Conservation (phyloP, 306 rosid genomes). For the Crotalaria pallida region DNA sequence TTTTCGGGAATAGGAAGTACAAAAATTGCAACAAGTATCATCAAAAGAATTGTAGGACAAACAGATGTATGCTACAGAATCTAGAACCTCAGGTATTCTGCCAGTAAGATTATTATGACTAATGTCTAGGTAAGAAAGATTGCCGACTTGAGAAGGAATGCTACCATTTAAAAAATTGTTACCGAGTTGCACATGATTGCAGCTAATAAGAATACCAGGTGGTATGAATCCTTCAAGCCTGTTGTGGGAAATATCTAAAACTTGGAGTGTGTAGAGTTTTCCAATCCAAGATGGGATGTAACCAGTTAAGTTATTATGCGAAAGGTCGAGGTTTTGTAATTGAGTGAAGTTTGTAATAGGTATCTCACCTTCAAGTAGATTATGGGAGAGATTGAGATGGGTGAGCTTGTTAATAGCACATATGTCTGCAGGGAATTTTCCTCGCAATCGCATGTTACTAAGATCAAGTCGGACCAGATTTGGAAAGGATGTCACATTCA, state of each 20-base stretch:
- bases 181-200: background rate
- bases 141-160: background rate
- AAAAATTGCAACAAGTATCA: background rate
- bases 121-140: background rate
- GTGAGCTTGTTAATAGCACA: too few relatives aligned
- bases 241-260: constrained; percentile 16
- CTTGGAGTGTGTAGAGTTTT: background rate
- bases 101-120: background rate
- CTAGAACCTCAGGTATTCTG: background rate
- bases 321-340: background rate
- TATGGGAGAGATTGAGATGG: too few relatives aligned
- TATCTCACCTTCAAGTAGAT: too few relatives aligned
- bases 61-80: background rate
- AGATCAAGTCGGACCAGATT: too few relatives aligned
- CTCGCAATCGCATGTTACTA: too few relatives aligned
- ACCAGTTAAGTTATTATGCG: background rate
- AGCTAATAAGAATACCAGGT: background rate
- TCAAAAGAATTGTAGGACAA: background rate
- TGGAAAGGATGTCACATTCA: too few relatives aligned
- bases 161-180: background rate
- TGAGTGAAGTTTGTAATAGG: background rate
- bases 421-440: too few relatives aligned
- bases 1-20: background rate
- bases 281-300: background rate
- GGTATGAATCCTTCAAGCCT: constrained; percentile 11